Conservation (phyloP, 2,329 filamentous ascomycete genomes). For the Fusarium tjaetaba region DNA sequence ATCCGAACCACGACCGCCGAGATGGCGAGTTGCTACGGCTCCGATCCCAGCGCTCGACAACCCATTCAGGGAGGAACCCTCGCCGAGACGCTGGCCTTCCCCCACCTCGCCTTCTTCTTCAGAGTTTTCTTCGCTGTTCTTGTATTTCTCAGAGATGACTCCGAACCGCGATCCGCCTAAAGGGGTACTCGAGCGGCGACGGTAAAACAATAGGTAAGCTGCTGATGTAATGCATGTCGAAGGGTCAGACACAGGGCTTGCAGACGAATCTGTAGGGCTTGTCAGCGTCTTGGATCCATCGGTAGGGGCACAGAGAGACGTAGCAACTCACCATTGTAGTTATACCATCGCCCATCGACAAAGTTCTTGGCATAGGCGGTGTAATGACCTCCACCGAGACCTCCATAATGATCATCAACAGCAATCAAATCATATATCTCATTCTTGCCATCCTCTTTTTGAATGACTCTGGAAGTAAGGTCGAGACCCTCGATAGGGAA, state of each 20-base stretch:
- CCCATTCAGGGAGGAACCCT: slow-evolving; percentile 84
- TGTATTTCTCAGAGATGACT: slow-evolving; percentile 73
- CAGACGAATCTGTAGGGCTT: slow-evolving; percentile 72
- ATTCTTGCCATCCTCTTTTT: slow-evolving; percentile 82
- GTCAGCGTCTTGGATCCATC: slow-evolving; percentile 52
- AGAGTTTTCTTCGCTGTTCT: slow-evolving; percentile 59
- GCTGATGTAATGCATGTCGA: slow-evolving; percentile 74
- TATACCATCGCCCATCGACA: slow-evolving; percentile 88
- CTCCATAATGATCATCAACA: slow-evolving; percentile 95
- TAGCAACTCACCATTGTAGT: slow-evolving; percentile 83
- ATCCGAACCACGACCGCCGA: slow-evolving; percentile 66
- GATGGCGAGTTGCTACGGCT: slow-evolving; percentile 79
- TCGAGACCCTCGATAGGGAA: slow-evolving; percentile 92
- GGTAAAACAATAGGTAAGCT: slow-evolving; percentile 96
- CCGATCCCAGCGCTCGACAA: slow-evolving; percentile 87
- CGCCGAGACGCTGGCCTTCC: slow-evolving; percentile 89
- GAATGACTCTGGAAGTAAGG: slow-evolving; percentile 79
- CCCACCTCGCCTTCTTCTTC: slow-evolving; percentile 64
- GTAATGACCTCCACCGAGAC: slow-evolving; percentile 94
- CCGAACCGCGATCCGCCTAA: slow-evolving; percentile 83
- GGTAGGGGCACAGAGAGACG: neutral
- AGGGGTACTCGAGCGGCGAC: slow-evolving; percentile 78
- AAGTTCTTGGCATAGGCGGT: slow-evolving; percentile 96
- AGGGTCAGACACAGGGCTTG: slow-evolving; percentile 69
- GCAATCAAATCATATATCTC: slow-evolving; percentile 93